Evolutionary conservation across 2,329 filamentous ascomycete genomes (phyloP).

Genomic region (Reticulascus tulasneorum): DNA sequence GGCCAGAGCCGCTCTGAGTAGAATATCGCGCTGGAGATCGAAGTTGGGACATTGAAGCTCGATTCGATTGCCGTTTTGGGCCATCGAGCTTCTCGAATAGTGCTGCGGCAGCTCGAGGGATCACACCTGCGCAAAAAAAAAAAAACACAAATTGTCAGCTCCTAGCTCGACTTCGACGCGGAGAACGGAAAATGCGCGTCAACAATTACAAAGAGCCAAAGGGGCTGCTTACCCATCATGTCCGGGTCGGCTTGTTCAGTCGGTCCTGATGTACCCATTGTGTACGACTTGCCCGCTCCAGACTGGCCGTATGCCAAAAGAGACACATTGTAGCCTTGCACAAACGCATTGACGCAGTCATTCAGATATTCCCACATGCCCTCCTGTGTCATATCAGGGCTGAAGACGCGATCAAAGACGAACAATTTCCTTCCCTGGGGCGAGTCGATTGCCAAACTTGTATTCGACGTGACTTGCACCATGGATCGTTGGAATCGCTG

Average conservation of each 20-base stretch:
- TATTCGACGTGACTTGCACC: slow-evolving; percentile 83
- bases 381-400: slow-evolving; percentile 76
- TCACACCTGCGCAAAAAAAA: slow-evolving; percentile 63
- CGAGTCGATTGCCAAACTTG: slow-evolving; percentile 82
- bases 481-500: slow-evolving; percentile 92
- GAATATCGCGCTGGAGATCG: slow-evolving; percentile 78
- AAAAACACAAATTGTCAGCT: background rate
- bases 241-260: slow-evolving; percentile 66
- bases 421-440: slow-evolving; percentile 92
- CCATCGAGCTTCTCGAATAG: slow-evolving; percentile 85
- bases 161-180: background rate
- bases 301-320: slow-evolving; percentile 96
- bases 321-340: slow-evolving; percentile 98
- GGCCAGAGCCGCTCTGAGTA: slow-evolving; percentile 40
- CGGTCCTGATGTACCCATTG: slow-evolving; percentile 94
- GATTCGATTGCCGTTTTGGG: slow-evolving; percentile 43
- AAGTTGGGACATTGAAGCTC: slow-evolving; percentile 71
- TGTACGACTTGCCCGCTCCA: slow-evolving; percentile 95
- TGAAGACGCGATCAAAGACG: slow-evolving; percentile 93
- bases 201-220: background rate
- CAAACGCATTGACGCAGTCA: slow-evolving; percentile 84
- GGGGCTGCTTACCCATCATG: slow-evolving; percentile 65
- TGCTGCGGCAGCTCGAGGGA: slow-evolving; percentile 80
- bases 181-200: background rate
- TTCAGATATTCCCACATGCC: slow-evolving; percentile 92